Percentiles rank a stretch among this genome's conserved stretches.
Evolutionary conservation across 202 grass and related monocot genomes (phyloP).

Genomic region (Saccharum hybrid): DNA sequence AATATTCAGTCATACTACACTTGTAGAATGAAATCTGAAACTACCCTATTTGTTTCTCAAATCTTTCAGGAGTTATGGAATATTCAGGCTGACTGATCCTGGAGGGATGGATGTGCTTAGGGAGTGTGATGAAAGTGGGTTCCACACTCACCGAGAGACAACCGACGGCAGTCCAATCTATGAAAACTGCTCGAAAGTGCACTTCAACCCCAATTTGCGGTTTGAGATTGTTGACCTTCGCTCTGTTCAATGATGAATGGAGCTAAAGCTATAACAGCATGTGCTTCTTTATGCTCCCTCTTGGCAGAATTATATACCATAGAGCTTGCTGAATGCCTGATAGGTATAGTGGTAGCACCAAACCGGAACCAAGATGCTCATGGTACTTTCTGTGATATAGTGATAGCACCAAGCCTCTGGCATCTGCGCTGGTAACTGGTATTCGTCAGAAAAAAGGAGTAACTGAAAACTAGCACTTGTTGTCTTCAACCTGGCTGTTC

Average conservation of each 20-base stretch:
- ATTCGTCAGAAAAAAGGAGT: not conserved
- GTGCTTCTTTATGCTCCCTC: not conserved
- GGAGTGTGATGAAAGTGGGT: slow-evolving; percentile 72
- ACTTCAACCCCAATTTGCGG: slow-evolving; percentile 78
- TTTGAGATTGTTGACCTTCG: slow-evolving; percentile 97
- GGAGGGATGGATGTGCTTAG: slow-evolving; percentile 74
- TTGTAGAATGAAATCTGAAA: slow-evolving; percentile 33
- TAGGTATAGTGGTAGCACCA: not conserved
- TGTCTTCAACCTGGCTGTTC: not conserved
- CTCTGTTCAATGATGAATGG: slow-evolving; percentile 41
- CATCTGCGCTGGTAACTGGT: not conserved
- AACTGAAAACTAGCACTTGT: not conserved
- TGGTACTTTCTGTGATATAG: slow-evolving; percentile 1
- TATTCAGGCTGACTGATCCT: slow-evolving; percentile 88
- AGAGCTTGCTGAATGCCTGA: slow-evolving; percentile 11
- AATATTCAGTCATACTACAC: not conserved
- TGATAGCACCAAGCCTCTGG: slow-evolving; percentile 1
- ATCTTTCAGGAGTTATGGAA: slow-evolving; percentile 73
- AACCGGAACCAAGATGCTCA: not conserved
- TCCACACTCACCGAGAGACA: slow-evolving; percentile 70
- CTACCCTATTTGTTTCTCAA: slow-evolving; percentile 18
- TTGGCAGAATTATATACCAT: not conserved
- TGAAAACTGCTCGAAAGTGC: slow-evolving; percentile 74
- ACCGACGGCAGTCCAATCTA: slow-evolving; percentile 60
- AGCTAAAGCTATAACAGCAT: not conserved